Conservation (phyloP, 164 flowering plant genomes). For the Akebia trifoliata region DNA sequence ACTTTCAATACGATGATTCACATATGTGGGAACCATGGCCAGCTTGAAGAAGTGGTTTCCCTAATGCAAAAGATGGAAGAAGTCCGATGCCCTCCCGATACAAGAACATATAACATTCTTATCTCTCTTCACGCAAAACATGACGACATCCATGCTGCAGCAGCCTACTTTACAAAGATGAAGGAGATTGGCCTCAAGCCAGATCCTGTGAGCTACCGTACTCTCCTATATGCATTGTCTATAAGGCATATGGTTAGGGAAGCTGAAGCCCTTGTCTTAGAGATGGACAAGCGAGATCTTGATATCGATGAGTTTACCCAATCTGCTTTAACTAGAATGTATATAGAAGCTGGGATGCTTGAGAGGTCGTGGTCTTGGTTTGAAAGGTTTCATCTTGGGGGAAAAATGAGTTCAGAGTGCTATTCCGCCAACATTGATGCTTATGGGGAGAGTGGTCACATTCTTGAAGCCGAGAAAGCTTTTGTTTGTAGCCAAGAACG, state of each 20-base stretch:
- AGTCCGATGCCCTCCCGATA: conserved; percentile 65
- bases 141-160: conserved; percentile 51
- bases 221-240: conserved; percentile 79
- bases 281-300: conserved; percentile 68
- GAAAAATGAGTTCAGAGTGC: conserved; percentile 77
- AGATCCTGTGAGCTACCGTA: conserved; percentile 75
- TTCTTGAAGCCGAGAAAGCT: conserved; percentile 65
- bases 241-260: conserved; percentile 71
- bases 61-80: conserved; percentile 79
- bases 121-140: conserved; percentile 71
- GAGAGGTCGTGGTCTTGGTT: conserved; percentile 88
- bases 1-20: conserved; percentile 97
- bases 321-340: conserved; percentile 84
- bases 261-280: conserved; percentile 62
- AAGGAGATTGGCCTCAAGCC: conserved; percentile 61
- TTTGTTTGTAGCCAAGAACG: conserved; percentile 57
- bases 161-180: conserved; percentile 57
- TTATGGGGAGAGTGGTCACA: conserved; percentile 72
- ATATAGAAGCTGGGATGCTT: conserved; percentile 67
- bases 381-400: conserved; percentile 56
- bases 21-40: conserved; percentile 75
- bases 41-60: conserved; percentile 52
- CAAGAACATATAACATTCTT: conserved; percentile 87
- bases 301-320: conserved; percentile 86
- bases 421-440: conserved; percentile 94